Evolutionary conservation across 192 early-diverging fungal genomes (phyloP), one percentile per base, ranked within the genome.

Genomic region (Coemansia sp.): DNA sequence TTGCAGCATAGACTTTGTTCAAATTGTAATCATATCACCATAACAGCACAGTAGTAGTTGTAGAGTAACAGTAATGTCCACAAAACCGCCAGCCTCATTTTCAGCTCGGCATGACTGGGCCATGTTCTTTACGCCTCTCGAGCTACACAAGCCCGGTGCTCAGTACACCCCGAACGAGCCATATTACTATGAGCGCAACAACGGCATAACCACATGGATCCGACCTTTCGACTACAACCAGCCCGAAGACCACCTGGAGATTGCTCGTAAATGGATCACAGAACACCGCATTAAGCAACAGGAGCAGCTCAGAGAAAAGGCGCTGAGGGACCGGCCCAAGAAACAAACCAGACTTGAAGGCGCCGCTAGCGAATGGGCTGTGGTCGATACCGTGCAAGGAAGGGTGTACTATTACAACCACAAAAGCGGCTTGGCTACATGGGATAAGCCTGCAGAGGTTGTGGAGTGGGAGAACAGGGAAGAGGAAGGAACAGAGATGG

Each of bases 141-240:
- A 30, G 3, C 72, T 63, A 0, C 3, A 15, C 2, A 23, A 30
- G 3, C 50, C 64, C 0, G 27, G 32, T 5, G 41, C 36, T 2
- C 27, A 19, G 11, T 20, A 60, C 38, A n/a, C 50, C 34, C 50
- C 64, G 4, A 35, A 56, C 10, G 72, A 75, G 33, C 52, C 42
- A 18, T 75, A 75, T 37, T 75, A 58, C 45, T 58, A 50, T 36
- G 72, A 75, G 40, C 65, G 60, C 48, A 60, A 46, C 28, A 64
- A 59, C 53, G 53, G 52, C 0, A 60, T 75, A 5, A 67, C 55
- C 17, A 75, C 72, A 5, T 75, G 72, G 72, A 56, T 50, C 42
- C 64, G 61, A 41, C 72, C 72, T 20, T 67, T 75, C 36, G 65
- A 75, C 41, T 68, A 64, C 46, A 20, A 17, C 7, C n/a, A 30